Evolutionary conservation across 179 eudicot genomes (phyloP).

Genomic region (Carnegiea gigantea): DNA sequence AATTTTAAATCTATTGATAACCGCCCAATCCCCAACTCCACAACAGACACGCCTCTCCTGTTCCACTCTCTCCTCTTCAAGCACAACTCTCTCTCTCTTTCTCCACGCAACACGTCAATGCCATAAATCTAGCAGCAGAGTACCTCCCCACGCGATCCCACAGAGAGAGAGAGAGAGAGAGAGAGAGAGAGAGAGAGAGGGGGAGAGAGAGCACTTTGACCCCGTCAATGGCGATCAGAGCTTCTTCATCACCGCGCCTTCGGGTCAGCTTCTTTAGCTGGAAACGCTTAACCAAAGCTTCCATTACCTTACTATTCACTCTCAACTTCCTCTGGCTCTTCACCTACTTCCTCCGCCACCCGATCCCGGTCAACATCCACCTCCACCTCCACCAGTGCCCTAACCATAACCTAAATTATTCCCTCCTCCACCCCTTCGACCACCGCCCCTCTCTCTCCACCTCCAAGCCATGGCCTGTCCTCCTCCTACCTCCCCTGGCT

Average conservation of each 20-base stretch:
- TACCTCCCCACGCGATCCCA: background rate
- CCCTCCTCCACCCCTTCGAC: slow-evolving; percentile 23
- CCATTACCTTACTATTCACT: slow-evolving; percentile 25
- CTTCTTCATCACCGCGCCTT: background rate
- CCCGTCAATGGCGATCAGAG: slow-evolving; percentile 20
- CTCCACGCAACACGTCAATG: background rate
- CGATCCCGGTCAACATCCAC: slow-evolving; percentile 25
- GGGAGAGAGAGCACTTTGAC: background rate
- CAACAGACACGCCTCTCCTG: too few relatives aligned
- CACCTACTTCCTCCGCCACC: slow-evolving; percentile 37
- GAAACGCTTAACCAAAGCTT: slow-evolving; percentile 17
- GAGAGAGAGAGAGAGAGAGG: too few relatives aligned
- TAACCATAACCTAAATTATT: slow-evolving; percentile 11
- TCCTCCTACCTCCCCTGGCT: slow-evolving; percentile 79
- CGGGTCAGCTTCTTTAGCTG: background rate
- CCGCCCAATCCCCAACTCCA: too few relatives aligned
- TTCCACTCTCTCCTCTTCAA: too few relatives aligned
- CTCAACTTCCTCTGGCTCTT: slow-evolving; percentile 41
- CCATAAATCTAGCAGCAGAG: slow-evolving; percentile 21
- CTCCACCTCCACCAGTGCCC: slow-evolving; percentile 32
- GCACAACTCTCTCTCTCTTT: too few relatives aligned
- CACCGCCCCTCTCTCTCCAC: slow-evolving; percentile 31
- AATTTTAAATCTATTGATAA: too few relatives aligned
- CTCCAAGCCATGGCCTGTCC: slow-evolving; percentile 76
- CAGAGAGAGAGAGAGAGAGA: too few relatives aligned